Conservation (phyloP, 2,329 filamentous ascomycete species). For the Tolypocladium endophyticum region DNA sequence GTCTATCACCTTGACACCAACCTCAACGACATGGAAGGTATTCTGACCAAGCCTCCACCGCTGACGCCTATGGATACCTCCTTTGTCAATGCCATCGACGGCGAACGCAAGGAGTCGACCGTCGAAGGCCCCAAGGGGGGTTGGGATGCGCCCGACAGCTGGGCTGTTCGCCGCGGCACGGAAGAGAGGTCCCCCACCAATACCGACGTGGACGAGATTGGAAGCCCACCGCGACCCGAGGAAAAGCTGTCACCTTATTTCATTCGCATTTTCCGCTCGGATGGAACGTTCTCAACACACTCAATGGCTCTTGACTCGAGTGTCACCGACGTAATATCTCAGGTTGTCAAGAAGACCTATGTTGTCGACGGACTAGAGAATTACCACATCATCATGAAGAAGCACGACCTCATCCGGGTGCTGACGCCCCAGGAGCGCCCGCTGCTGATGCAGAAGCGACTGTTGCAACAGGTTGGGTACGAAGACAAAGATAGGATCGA, state of each 20-base stretch:
- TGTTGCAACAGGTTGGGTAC: slow-evolving; percentile 88
- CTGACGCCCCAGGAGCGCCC: slow-evolving; percentile 71
- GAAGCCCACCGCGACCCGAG: slow-evolving; percentile 56
- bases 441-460: slow-evolving; percentile 79
- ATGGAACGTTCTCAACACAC: slow-evolving; percentile 89
- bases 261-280: slow-evolving; percentile 87
- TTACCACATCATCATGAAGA: slow-evolving; percentile 91
- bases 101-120: slow-evolving; percentile 26
- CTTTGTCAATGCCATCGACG: slow-evolving; percentile 33
- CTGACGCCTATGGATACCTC: slow-evolving; percentile 59
- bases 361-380: slow-evolving; percentile 83
- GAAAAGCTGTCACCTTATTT: slow-evolving; percentile 73
- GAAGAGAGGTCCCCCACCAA: slow-evolving; percentile 51
- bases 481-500: slow-evolving; percentile 77
- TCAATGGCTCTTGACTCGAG: slow-evolving; percentile 76
- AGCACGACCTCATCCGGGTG: slow-evolving; percentile 80
- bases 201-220: slow-evolving; percentile 57
- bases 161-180: slow-evolving; percentile 71
- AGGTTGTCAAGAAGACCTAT: slow-evolving; percentile 89
- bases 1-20: slow-evolving; percentile 79
- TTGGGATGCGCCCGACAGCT: slow-evolving; percentile 95
- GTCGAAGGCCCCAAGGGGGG: slow-evolving; percentile 38
- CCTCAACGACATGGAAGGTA: slow-evolving; percentile 83
- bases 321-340: slow-evolving; percentile 77
- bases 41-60: slow-evolving; percentile 60